Evolutionary conservation across 257 asterid genomes (phyloP).

Genomic region (Solanum dulcamara): DNA sequence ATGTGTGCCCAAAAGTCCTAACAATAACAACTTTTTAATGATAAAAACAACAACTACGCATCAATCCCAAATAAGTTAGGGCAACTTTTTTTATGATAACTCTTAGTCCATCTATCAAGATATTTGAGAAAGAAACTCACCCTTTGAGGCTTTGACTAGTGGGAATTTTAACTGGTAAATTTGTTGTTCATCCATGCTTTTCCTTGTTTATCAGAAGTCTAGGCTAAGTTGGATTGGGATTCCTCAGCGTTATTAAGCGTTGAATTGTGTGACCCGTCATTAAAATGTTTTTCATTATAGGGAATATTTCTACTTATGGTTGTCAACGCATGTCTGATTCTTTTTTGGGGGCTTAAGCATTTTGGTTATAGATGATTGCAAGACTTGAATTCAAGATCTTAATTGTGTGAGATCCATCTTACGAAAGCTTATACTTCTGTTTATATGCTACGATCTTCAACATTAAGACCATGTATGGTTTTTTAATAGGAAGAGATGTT

Average conservation of each 20-base stretch:
- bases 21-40: not conserved
- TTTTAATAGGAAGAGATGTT: not conserved
- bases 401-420: not conserved
- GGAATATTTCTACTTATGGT: not conserved
- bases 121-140: not conserved
- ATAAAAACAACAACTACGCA: no score
- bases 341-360: not conserved
- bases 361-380: not conserved
- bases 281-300: not conserved
- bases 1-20: not conserved
- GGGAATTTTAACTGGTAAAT: not conserved
- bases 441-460: not conserved
- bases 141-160: not conserved
- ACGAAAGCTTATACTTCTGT: not conserved
- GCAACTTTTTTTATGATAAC: not conserved
- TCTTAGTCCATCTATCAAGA: not conserved
- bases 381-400: not conserved
- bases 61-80: not conserved
- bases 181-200: not conserved
- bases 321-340: not conserved
- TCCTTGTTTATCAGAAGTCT: not conserved
- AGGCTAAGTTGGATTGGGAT: not conserved
- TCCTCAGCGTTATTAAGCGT: not conserved
- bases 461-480: not conserved
- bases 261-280: not conserved